Evolutionary conservation across 2,329 filamentous ascomycete species (phyloP), one percentile per base, ranked within the genome.

Genomic region (Colletotrichum sp.): DNA sequence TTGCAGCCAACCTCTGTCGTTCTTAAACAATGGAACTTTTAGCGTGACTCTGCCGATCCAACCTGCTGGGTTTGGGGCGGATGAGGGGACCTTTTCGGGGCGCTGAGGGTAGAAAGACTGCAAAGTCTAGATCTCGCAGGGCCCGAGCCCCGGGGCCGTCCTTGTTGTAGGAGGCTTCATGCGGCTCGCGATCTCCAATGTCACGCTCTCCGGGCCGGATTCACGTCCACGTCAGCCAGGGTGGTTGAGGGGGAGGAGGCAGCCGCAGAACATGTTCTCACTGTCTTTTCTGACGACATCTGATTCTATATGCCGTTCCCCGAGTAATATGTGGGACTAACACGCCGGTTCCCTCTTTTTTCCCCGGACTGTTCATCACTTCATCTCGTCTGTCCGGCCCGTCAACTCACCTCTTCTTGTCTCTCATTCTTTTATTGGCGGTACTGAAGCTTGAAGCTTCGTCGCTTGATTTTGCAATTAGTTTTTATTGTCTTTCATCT

Each of bases 381-480:
- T 69, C 63, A 44, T 69, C 21, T 63, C 57, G 55, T 44, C 64
- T 64, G 44, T 8, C 15, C 13, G 16, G 21, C 16, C 28, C 24
- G 57, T 44, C 67, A 69, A 28, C 8, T 62, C 26, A 13, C 3
- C 26, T 63, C 44, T 44, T 21, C 24, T 68, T 6, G 18, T 55
- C 34, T 34, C 15, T 34, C 21, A 39, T 49, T 62, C 8, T 62
- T 30, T 6, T 13, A 7, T 72, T 18, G 16, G n/a, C 49, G 4
- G 8, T 36, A 62, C 62, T 8, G 57, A 55, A 21, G 73, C 70
- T 73, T 69, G 73, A 72, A 26, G 69, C 69, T 73, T 76, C 70
- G 28, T 63, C 15, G 24, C 36, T 44, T 13, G 44, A 5, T 52
- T 52, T 52, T 52, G n/a, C n/a, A 21, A 2, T 13, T 5, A 8